A percentile compares a stretch with the other conserved stretches of the same genome.
Conservation (phyloP, 2,329 filamentous ascomycete genomes). For the Fusarium sp. region DNA sequence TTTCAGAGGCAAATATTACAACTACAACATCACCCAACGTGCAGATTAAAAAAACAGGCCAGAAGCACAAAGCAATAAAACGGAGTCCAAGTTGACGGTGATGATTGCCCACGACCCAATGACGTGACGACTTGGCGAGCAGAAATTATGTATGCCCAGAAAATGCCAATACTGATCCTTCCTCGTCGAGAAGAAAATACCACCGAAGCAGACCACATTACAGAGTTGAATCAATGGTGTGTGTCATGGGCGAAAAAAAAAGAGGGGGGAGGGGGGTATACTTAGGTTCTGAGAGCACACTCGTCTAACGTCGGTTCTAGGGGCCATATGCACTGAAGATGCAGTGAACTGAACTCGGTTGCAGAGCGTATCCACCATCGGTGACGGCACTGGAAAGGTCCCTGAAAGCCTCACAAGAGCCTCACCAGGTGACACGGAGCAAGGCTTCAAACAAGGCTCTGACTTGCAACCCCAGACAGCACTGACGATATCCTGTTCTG, state of each 20-base stretch:
- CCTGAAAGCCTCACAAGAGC: constrained; percentile 28
- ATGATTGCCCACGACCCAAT: constrained; percentile 27
- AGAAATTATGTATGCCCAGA: constrained; percentile 40
- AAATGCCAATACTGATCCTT: constrained; percentile 37
- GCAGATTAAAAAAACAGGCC: constrained; percentile 28
- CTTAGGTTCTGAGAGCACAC: constrained; percentile 3
- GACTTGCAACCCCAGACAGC: constrained; percentile 11
- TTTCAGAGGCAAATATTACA: background rate
- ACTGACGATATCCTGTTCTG: constrained; percentile 27
- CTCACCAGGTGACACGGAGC: constrained; percentile 15
- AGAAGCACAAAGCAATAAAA: constrained; percentile 26
- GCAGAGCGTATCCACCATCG: constrained; percentile 24
- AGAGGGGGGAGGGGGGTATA: constrained; percentile 16
- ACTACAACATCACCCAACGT: constrained; percentile 13
- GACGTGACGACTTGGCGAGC: constrained; percentile 19
- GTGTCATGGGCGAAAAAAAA: background rate
- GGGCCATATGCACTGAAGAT: constrained; percentile 16
- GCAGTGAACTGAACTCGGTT: constrained; percentile 18
- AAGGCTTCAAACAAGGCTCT: constrained; percentile 31
- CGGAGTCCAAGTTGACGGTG: constrained; percentile 1
- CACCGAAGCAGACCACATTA: constrained; percentile 14
- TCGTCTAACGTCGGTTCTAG: constrained; percentile 42
- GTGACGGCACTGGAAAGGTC: constrained; percentile 27
- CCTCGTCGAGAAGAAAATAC: constrained; percentile 21
- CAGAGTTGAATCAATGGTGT: constrained; percentile 20